phyloP scores from a whole-genome alignment of 2,329 filamentous ascomycete genomes.

The Emydomyces testavorans region DNA sequence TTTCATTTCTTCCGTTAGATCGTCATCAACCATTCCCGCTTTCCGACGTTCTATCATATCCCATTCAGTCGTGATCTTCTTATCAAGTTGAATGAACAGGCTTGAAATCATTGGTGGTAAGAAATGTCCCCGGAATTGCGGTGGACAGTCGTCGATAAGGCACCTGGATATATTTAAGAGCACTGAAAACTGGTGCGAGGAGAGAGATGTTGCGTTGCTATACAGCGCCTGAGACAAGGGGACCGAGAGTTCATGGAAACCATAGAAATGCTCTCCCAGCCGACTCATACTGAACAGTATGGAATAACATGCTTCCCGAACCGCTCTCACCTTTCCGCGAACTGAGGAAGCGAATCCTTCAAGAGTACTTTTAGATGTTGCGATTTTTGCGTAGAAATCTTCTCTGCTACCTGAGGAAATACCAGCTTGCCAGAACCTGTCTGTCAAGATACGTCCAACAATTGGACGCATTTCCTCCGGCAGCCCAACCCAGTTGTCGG shows the following conservation, averaged over 20 bases:
- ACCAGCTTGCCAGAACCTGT: constrained; percentile 95
- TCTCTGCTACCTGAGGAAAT: constrained; percentile 94
- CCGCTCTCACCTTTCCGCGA: constrained; percentile 73
- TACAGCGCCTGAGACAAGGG: constrained; percentile 78
- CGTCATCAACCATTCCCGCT: constrained; percentile 57
- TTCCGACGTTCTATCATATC: constrained; percentile 52
- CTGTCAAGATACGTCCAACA: constrained; percentile 73
- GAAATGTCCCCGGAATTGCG: constrained; percentile 64
- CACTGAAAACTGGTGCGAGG: constrained; percentile 88
- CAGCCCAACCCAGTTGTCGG: constrained; percentile 67
- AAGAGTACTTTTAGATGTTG: constrained; percentile 75
- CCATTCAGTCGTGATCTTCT: constrained; percentile 83
- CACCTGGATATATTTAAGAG: constrained; percentile 78
- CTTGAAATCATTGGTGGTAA: constrained; percentile 70
- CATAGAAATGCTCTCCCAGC: constrained; percentile 79
- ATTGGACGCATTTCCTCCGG: constrained; percentile 64
- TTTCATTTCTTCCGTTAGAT: constrained; percentile 93
- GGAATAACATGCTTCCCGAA: constrained; percentile 86
- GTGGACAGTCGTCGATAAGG: constrained; percentile 83
- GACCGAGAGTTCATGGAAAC: constrained; percentile 69
- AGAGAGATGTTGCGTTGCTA: constrained; percentile 66
- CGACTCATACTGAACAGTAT: constrained; percentile 89
- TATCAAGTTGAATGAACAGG: constrained; percentile 75
- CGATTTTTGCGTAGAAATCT: constrained; percentile 86
- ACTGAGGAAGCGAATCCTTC: constrained; percentile 93